Evolutionary conservation across 2,329 filamentous ascomycete genomes (phyloP), one percentile per base, ranked within the genome.

Genomic region (Raffaelea deltoideospora): DNA sequence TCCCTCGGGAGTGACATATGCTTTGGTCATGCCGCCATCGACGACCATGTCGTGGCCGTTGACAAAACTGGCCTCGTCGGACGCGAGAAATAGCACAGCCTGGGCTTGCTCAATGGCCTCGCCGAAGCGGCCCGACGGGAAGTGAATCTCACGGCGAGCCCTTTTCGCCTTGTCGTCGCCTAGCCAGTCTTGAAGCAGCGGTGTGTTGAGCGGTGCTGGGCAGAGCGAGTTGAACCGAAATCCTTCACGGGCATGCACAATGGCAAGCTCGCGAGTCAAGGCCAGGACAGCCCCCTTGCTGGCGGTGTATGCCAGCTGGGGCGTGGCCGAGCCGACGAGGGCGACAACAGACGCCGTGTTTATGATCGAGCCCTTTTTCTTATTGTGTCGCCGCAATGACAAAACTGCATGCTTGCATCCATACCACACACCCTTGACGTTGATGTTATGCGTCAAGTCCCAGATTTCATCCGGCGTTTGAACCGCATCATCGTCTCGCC

Each of bases 341-440:
- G 85, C 86, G 33, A 94, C 86, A 34, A 93, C 80, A 33, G 79
- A 87, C 20, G 85, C 86, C 3, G 85, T 93, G 67, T 94, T 94
- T 69, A 94, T 87, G 59, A 95, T 76, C 58, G 78, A 85, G 35
- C 74, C 83, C 48, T 69, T 73, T 31, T 65, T 72, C 74, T 95
- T 95, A 38, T 72, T 70, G 65, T 92, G 68, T 49, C 75, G 76
- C 45, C 86, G 79, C 49, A 95, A 68, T 31, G 82, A 73, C 35
- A 88, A 65, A 21, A 95, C 77, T 7, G 87, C 85, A 57, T 94
- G 84, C 69, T 94, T 95, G 70, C 76, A 79, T 42, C 87, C 87
- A 56, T 75, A 95, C 87, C 87, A 94, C n/a, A 95, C 87, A 31
- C 87, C 87, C 72, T 95, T 95, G 58, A 94, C 87, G 59, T 95